phyloP scores from a whole-genome alignment of 768 basidiomycete genomes.

The Rickenella mellea region DNA sequence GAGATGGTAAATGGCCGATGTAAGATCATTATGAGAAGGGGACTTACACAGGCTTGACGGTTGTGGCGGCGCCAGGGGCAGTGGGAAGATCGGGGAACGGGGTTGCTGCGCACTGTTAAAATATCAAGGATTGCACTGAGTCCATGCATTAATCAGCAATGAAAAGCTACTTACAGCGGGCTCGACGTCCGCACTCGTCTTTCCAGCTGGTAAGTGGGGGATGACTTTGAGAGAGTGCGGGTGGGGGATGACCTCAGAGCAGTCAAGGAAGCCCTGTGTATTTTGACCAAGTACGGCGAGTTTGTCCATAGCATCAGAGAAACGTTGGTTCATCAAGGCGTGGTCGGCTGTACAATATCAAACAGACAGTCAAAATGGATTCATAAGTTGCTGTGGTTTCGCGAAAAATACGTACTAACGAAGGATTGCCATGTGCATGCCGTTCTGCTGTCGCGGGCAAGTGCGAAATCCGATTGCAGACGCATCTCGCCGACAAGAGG shows the following conservation, averaged over 20 bases:
- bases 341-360: conserved; percentile 17
- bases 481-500: conserved; percentile 20
- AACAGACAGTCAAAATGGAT: too few relatives aligned
- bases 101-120: conserved; percentile 23
- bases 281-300: conserved; percentile 33
- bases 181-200: conserved; percentile 12
- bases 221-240: conserved; percentile 16
- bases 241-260: conserved; percentile 33
- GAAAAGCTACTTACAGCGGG: too few relatives aligned
- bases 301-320: conserved; percentile 35
- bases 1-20: too few relatives aligned
- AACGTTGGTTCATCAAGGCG: conserved; percentile 21
- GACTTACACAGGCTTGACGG: conserved; percentile 23
- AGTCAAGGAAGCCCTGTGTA: conserved; percentile 26
- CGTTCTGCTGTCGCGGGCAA: conserved; percentile 20
- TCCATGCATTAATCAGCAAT: too few relatives aligned
- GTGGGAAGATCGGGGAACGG: conserved; percentile 26
- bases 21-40: too few relatives aligned
- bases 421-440: conserved; percentile 21
- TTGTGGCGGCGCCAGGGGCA: conserved; percentile 21
- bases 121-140: too few relatives aligned
- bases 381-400: too few relatives aligned
- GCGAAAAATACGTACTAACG: conserved; percentile 8
- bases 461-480: conserved; percentile 16
- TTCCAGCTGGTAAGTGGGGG: conserved; percentile 14